These are phyloP conservation scores for Suillus spraguei DNA, from an alignment of 768 basidiomycete genomes.

Conservation along the genomic window DNA sequence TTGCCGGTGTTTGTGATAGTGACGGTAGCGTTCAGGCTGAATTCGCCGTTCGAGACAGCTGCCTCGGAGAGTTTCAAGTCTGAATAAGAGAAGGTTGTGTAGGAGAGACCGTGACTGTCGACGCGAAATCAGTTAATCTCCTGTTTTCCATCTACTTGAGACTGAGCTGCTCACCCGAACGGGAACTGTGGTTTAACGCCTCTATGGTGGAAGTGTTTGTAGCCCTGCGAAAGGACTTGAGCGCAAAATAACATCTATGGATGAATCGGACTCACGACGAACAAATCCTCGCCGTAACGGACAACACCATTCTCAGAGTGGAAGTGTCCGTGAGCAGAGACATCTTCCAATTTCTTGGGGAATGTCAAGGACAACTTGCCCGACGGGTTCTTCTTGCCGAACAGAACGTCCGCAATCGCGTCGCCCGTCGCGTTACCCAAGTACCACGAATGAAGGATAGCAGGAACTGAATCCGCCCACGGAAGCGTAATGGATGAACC, in stretches of 20 bases:
- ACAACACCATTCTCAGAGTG: conserved; percentile 68
- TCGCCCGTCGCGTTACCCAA: conserved; percentile 82
- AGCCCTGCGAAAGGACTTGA: conserved; percentile 43
- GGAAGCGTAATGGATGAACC: conserved; percentile 79
- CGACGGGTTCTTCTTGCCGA: conserved; percentile 78
- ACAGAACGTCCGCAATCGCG: conserved; percentile 80
- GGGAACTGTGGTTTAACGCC: conserved; percentile 66
- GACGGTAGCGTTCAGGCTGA: conserved; percentile 51
- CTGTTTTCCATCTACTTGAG: too few relatives aligned
- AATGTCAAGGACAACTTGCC: conserved; percentile 80
- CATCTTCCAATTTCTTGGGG: conserved; percentile 71
- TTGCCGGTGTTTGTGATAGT: conserved; percentile 66
- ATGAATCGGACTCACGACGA: conserved; percentile 27
- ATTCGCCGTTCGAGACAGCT: conserved; percentile 38
- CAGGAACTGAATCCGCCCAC: conserved; percentile 68
- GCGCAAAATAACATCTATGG: not conserved
- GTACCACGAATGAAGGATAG: conserved; percentile 83
- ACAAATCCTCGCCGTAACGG: conserved; percentile 32
- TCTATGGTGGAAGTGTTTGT: conserved; percentile 74
- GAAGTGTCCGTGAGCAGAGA: conserved; percentile 71
- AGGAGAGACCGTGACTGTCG: conserved; percentile 71
- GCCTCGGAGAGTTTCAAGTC: conserved; percentile 52
- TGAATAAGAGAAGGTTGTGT: conserved; percentile 66
- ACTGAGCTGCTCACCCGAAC: conserved; percentile 59
- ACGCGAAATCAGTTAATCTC: conserved; percentile 3